Evolutionary conservation across 176 grass and related monocot species (phyloP).

Genomic region (Dendrocalamus sinicus): DNA sequence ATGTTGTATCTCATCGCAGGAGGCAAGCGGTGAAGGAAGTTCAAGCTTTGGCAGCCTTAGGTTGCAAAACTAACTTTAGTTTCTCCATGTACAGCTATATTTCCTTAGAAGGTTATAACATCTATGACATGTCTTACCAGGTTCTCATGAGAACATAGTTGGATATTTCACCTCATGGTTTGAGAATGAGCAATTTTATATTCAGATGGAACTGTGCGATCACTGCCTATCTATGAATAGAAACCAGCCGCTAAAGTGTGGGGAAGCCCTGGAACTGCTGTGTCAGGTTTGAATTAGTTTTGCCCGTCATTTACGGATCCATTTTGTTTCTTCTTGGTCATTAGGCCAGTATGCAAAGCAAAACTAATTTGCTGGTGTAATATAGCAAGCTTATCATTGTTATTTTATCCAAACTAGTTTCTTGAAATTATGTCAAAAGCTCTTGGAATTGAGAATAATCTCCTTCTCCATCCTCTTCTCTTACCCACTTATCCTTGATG

Average conservation of each 20-base stretch:
- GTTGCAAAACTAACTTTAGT: conserved; percentile 44
- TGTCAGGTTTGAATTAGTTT: conserved; percentile 65
- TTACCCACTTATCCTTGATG: background rate
- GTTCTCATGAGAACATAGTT: conserved; percentile 89
- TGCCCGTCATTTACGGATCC: background rate
- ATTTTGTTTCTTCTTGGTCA: conserved; percentile 31
- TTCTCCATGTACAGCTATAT: conserved; percentile 30
- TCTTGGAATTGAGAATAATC: background rate
- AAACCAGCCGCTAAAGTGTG: conserved; percentile 50
- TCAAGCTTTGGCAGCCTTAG: conserved; percentile 93
- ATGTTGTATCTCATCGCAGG: conserved; percentile 58
- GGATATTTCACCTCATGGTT: conserved; percentile 97
- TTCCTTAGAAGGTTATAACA: conserved; percentile 25
- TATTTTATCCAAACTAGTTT: conserved; percentile 19
- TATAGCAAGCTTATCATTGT: background rate
- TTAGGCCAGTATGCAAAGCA: background rate
- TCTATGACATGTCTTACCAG: conserved; percentile 45
- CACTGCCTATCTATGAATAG: conserved; percentile 53
- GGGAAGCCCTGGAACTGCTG: conserved; percentile 72
- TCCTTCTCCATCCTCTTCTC: background rate
- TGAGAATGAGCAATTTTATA: conserved; percentile 82
- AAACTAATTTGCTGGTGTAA: background rate
- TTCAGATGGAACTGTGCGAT: conserved; percentile 98
- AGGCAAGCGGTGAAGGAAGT: conserved; percentile 90
- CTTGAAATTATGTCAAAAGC: background rate